Base-by-base conservation (phyloP, 192 early-diverging fungal genomes). In the Backusella mclennaniae region DNA sequence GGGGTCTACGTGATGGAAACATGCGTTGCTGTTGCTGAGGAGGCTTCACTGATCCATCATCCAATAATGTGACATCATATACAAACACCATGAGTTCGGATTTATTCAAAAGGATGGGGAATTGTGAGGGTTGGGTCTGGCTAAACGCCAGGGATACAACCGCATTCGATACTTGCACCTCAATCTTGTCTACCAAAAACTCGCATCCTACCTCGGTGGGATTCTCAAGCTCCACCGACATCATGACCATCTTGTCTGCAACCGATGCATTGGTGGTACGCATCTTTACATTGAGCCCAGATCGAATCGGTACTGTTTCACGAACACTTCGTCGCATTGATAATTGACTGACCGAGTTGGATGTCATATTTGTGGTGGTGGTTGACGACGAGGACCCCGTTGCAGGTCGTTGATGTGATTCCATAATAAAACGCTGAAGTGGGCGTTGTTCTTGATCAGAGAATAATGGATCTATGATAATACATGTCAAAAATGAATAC, bases 201-300 rank as follows among this genome's bases (percentile, higher is more conserved):
- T 83, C 80, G 66, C 82, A 84, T n/a, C 85, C 85, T 14, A 83
- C 82, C 31, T 85, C 86, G 5, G 77, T 82, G 29, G 88, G 85
- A 71, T 90, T 90, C 73, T 90, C 89, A 15, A 90, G 70, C 56
- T 90, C 89, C 11, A 90, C 86, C 0, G 89, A 90, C 89, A 90
- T 90, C 85, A 88, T 90, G 42, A 90, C 75, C 8, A 81, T 83
- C 63, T 88, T 87, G 39, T 90, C 89, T 36, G 82, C 83, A 12
- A 87, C 83, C 6, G 87, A 88, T 3, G 85, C 87, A 35, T 85
- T 85, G 8, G 89, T 90, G 1, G 89, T 88, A n/a, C 87, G 67
- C 87, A 90, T 90, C 68, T 87, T 81, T 4, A 90, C 86, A 66
- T 82, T 87, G 6, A 90, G 39, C 6, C 86, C 87, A 4, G 89